Evolutionary conservation across 768 basidiomycete genomes (phyloP).

Genomic region (Suillus subaureus): DNA sequence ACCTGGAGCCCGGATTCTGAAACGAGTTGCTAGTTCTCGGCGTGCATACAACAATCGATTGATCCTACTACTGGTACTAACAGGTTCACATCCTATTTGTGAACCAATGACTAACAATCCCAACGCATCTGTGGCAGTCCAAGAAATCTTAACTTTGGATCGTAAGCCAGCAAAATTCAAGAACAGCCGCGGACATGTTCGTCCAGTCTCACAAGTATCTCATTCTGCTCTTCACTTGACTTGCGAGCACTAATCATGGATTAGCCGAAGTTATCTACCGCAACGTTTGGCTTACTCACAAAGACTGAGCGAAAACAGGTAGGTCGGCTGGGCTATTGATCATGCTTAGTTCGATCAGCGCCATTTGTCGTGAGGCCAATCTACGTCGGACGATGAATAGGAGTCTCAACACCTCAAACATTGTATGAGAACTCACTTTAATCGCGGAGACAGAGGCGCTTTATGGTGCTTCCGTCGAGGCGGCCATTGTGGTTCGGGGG

Average conservation of each 20-base stretch:
- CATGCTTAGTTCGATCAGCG: constrained; percentile 63
- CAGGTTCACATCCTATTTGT: background rate
- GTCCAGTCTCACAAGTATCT: constrained; percentile 47
- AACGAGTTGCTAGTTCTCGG: background rate
- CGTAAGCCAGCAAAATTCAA: background rate
- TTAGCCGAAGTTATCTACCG: constrained; percentile 11
- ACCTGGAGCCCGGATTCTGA: background rate
- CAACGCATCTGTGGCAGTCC: background rate
- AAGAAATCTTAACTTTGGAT: background rate
- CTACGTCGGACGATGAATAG: constrained; percentile 33
- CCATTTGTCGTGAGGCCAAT: constrained; percentile 54
- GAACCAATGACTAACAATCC: background rate
- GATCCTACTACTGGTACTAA: too few relatives aligned
- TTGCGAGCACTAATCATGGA: constrained; percentile 38
- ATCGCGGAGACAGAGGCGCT: constrained; percentile 44
- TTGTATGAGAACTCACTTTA: constrained; percentile 45
- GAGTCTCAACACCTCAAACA: background rate
- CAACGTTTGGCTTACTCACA: constrained; percentile 47
- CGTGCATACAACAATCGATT: background rate
- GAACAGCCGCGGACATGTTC: constrained; percentile 23
- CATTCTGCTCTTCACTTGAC: constrained; percentile 42
- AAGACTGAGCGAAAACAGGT: constrained; percentile 60
- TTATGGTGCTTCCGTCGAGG: constrained; percentile 62
- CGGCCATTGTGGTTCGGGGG: constrained; percentile 59
- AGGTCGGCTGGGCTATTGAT: constrained; percentile 55